These are phyloP conservation scores for Clonostachys rhizophaga DNA, from an alignment of 2,329 filamentous ascomycete genomes.

Conservation along the genomic window DNA sequence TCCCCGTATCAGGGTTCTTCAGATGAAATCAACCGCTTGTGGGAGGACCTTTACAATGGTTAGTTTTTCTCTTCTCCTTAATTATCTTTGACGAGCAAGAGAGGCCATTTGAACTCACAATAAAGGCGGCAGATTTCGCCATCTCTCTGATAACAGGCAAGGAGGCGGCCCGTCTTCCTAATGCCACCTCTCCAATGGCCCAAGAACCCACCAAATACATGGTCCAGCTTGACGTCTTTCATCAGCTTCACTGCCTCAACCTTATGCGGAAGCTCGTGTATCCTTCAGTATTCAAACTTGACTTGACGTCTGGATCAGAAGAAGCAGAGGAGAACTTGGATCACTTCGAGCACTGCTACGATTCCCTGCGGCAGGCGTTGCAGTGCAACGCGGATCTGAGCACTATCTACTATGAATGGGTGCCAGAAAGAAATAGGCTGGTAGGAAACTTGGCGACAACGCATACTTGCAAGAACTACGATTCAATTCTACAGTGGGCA, in stretches of 20 bases:
- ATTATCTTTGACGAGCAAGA: neutral
- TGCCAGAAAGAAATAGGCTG: slow-evolving; percentile 35
- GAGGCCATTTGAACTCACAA: neutral
- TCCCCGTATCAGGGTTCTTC: slow-evolving; percentile 49
- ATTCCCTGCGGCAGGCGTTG: slow-evolving; percentile 46
- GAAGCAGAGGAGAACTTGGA: slow-evolving; percentile 22
- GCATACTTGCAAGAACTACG: slow-evolving; percentile 49
- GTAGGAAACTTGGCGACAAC: slow-evolving; percentile 48
- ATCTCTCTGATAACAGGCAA: slow-evolving; percentile 52
- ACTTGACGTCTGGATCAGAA: slow-evolving; percentile 38
- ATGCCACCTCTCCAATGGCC: slow-evolving; percentile 46
- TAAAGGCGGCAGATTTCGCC: slow-evolving; percentile 29
- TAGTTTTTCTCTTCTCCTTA: neutral
- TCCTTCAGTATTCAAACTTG: slow-evolving; percentile 35
- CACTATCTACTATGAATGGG: slow-evolving; percentile 46
- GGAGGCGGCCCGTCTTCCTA: slow-evolving; percentile 46
- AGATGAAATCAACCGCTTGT: slow-evolving; percentile 48
- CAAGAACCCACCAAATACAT: slow-evolving; percentile 49
- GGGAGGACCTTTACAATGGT: slow-evolving; percentile 41
- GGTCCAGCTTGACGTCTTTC: slow-evolving; percentile 50
- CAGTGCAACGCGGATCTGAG: slow-evolving; percentile 50
- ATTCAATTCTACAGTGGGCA: slow-evolving; percentile 44
- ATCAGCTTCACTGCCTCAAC: slow-evolving; percentile 47
- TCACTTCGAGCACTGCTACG: slow-evolving; percentile 43
- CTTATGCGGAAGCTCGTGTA: slow-evolving; percentile 40